These are phyloP conservation scores for Moesziomyces parantarcticus DNA, from an alignment of 1,284 basidiomycete species.

Conservation along the genomic window DNA sequence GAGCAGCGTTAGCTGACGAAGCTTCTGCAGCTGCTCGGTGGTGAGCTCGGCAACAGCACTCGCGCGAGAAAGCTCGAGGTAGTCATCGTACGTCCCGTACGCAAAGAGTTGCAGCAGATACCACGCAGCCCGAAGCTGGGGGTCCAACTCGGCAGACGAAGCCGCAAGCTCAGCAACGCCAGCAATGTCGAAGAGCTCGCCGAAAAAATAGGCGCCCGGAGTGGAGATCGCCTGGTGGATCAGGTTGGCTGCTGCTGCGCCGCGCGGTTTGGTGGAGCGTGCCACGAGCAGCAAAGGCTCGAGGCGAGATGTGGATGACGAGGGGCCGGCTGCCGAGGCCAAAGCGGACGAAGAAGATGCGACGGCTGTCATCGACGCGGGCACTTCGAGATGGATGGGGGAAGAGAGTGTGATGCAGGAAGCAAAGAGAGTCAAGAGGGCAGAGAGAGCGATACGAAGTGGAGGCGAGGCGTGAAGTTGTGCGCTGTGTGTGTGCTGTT, in stretches of 20 bases:
- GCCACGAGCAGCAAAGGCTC: slow-evolving; percentile 85
- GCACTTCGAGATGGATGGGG: not conserved
- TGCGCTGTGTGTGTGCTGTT: not conserved
- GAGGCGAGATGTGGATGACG: slow-evolving; percentile 68
- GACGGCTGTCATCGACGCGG: slow-evolving; percentile 19
- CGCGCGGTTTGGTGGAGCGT: slow-evolving; percentile 80
- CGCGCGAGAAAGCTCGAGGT: slow-evolving; percentile 65
- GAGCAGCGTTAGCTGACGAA: slow-evolving; percentile 90
- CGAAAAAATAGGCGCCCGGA: slow-evolving; percentile 88
- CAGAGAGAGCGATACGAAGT: slow-evolving; percentile 4
- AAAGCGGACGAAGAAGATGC: slow-evolving; percentile 15
- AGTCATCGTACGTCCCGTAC: slow-evolving; percentile 81
- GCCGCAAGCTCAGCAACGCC: slow-evolving; percentile 77
- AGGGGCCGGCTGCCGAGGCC: slow-evolving; percentile 5
- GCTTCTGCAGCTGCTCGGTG: slow-evolving; percentile 79
- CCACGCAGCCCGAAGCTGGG: slow-evolving; percentile 51
- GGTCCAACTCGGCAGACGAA: not conserved
- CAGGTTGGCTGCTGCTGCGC: slow-evolving; percentile 88
- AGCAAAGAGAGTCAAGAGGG: not conserved
- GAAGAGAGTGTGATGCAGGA: not conserved
- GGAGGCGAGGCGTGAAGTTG: slow-evolving; percentile 4
- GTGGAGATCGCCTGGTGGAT: slow-evolving; percentile 86
- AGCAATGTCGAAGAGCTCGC: slow-evolving; percentile 82
- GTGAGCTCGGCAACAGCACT: slow-evolving; percentile 70
- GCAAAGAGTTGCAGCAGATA: slow-evolving; percentile 83